These are phyloP conservation scores for Musa acuminata DNA, from an alignment of 176 grass and related monocot species.

Conservation along the genomic window DNA sequence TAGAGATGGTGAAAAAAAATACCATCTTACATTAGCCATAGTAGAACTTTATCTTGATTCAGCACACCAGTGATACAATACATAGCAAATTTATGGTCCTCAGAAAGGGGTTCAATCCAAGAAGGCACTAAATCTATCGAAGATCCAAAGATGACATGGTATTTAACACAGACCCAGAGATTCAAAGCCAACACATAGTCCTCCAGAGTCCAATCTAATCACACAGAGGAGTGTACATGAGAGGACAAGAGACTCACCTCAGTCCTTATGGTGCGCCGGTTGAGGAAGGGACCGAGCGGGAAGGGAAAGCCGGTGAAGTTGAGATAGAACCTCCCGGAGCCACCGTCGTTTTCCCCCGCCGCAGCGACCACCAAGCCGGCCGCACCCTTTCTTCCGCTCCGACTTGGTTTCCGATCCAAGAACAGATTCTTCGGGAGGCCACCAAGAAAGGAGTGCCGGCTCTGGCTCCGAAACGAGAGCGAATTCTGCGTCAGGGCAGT, in stretches of 20 bases:
- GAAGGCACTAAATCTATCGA: too few species aligned
- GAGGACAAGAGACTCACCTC: slow-evolving; percentile 31
- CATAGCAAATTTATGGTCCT: too few species aligned
- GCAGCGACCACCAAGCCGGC: slow-evolving; percentile 30
- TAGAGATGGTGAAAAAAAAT: too few species aligned
- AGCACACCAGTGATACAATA: too few species aligned
- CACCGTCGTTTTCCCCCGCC: slow-evolving; percentile 12
- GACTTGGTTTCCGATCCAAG: slow-evolving; percentile 3
- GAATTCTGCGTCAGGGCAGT: slow-evolving; percentile 15
- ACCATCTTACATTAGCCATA: too few species aligned
- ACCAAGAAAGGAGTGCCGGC: not conserved
- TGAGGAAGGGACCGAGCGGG: slow-evolving; percentile 90
- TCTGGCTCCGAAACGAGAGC: not conserved
- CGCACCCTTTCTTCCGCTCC: slow-evolving; percentile 4
- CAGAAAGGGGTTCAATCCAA: too few species aligned
- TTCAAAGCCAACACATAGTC: too few species aligned
- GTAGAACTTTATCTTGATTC: too few species aligned
- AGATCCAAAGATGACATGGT: too few species aligned
- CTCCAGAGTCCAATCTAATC: too few species aligned
- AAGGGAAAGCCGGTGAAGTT: slow-evolving; percentile 98
- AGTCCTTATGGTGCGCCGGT: slow-evolving; percentile 68
- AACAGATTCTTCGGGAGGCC: not conserved
- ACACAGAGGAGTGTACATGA: too few species aligned
- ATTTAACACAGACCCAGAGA: too few species aligned
- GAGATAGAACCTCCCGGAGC: slow-evolving; percentile 54